Conservation (phyloP, 2,329 filamentous ascomycete genomes). For the Aspergillus brunneoviolaceus region DNA sequence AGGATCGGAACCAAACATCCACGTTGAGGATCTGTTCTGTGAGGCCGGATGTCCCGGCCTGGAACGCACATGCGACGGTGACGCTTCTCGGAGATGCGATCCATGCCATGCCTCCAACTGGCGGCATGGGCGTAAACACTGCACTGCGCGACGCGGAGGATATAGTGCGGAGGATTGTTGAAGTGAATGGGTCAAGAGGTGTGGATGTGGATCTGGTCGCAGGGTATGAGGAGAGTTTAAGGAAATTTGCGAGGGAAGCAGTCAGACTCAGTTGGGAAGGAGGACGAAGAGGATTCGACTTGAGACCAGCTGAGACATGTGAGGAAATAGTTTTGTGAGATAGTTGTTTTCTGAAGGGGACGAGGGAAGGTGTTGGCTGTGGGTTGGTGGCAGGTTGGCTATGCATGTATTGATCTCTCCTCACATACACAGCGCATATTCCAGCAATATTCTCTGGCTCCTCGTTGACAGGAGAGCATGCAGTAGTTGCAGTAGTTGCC, state of each 20-base stretch:
- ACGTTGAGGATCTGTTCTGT: constrained; percentile 2
- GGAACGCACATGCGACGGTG: constrained; percentile 25
- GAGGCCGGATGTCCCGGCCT: constrained; percentile 1
- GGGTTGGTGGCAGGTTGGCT: neutral
- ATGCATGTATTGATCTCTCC: neutral
- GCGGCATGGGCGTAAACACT: constrained; percentile 49
- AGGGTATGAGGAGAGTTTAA: constrained; percentile 21
- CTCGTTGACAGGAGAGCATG: too few relatives aligned
- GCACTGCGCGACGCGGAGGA: constrained; percentile 30
- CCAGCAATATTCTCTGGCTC: too few relatives aligned
- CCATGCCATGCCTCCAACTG: constrained; percentile 49
- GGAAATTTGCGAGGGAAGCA: constrained; percentile 20
- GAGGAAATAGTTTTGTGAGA: constrained; percentile 6
- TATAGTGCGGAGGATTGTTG: neutral
- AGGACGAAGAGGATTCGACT: constrained; percentile 23
- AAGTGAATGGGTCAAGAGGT: neutral
- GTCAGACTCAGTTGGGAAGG: constrained; percentile 24
- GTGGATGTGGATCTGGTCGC: constrained; percentile 7
- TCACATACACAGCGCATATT: too few relatives aligned
- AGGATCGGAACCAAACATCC: neutral
- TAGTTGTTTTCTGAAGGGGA: neutral
- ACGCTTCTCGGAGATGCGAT: constrained; percentile 49
- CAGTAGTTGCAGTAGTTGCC: too few relatives aligned
- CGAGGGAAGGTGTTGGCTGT: neutral
- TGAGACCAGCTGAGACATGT: constrained; percentile 22